Evolutionary conservation across 1,139 yeast genomes (phyloP), one percentile per base, ranked within the genome.

Genomic region (Sporopachydermia cereana): DNA sequence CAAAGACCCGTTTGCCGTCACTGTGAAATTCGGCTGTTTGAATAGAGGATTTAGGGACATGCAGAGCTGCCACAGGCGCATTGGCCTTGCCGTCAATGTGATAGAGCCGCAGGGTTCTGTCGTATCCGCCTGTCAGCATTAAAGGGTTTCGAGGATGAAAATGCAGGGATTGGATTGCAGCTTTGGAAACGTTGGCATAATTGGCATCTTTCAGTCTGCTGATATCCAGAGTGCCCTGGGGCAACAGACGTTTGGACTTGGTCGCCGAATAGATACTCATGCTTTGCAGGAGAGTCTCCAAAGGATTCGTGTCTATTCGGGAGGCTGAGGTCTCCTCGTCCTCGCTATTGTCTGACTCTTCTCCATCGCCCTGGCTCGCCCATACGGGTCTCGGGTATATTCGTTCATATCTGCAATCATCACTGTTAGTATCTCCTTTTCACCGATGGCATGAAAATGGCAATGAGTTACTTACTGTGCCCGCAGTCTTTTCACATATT

Each of bases 11-110:
- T 48, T 68, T 69, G 51, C 74, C 77, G 51, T 67, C 68, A 2
- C 68, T 61, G 45, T 77, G 76, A 60, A 85, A 86, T 49, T 68
- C 65, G 41, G 95, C 89, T 0, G 83, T 72, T 54, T 80, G 83
- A 45, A 93, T 74, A 1, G 98, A 96, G 5, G 86, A 74, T 52
- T 84, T 79, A 48, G 79, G 76, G 48, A 91, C 68, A 60, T 80
- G 85, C 51, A 91, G 67, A 39, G 95, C 81, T 2, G 96, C 81
- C 17, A 89, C 93, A 43, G 88, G 65, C 47, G 77, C 79, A 59
- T 93, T 93, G 48, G 66, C 60, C 58, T 83, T 84, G n/a, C 97
- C 97, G 59, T 91, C 98, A 48, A 89, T 77, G 57, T 91, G 95
- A 60, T 80, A 91, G 24, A 93, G 69, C 55, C 98, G 71, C 48